Base-by-base conservation (phyloP, 768 basidiomycete species). In the Tubosaeta sp. region DNA sequence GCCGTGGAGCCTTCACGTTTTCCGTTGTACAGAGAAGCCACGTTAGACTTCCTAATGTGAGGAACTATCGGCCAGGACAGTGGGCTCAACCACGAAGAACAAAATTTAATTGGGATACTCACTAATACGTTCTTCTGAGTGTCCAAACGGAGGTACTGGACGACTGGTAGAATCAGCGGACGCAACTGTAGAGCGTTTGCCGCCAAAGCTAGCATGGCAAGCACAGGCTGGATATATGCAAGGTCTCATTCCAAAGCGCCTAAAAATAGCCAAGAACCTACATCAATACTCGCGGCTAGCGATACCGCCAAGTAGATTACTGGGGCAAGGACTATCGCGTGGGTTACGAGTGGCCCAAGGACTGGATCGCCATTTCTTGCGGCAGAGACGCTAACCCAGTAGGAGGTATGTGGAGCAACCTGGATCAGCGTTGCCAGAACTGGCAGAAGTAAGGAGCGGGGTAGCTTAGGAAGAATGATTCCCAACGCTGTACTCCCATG, bases 381-480 rank as follows among this genome's bases (percentile, higher is more conserved):
- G 10, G 84, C 82, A 69, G 75, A 77, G 22, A 79, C 76, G 31
- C 82, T 78, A 19, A 80, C 69, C 80, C 82, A 88, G 59, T 88
- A 87, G 6, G 81, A 80, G n/a, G 81, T 75, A 58, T 80, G 77
- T 1, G 89, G 84, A 27, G 82, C 74, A 44, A 71, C 51, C 45
- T 76, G 71, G 33, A 82, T 64, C 27, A 74, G 62, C 9, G 72
- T 49, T 17, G 73, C 76, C 37, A 78, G 70, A 53, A 66, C 63
- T n/a, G 51, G 43, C 19, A 71, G 34, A 39, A 65, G 58, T 14
- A 54, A 31, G 46, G 61, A 52, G 39, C 46, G 64, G 29, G 65
- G 26, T n/a, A 74, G 52, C 51, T 49, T 63, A 17, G 71, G 62
- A 29, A 70, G 50, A 25, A 69, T 55, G 26, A 74, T 57, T 17